These are phyloP conservation scores for Capsella rubella DNA, from an alignment of 441 rosid species.

Conservation along the genomic window DNA sequence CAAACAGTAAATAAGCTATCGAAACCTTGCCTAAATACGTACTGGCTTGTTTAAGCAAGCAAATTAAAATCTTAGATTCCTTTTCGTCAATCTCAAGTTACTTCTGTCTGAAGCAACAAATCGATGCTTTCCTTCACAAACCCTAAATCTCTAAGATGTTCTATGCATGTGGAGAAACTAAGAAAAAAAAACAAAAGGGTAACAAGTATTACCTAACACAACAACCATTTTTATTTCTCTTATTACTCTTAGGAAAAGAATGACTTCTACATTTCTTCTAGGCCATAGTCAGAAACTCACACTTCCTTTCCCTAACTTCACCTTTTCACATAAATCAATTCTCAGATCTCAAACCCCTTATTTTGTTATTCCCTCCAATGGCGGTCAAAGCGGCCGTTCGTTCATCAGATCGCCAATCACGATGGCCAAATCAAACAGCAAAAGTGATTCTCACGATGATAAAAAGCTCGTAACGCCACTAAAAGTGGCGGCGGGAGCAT, in stretches of 20 bases:
- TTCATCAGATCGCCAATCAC: conserved; percentile 37
- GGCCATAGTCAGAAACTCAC: conserved; percentile 34
- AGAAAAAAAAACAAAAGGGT: conserved; percentile 11
- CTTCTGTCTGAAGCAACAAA: conserved; percentile 43
- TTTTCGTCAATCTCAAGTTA: conserved; percentile 38
- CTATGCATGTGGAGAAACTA: conserved; percentile 19
- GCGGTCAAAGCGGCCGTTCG: conserved; percentile 32
- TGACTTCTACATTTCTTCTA: conserved; percentile 41
- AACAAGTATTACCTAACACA: conserved; percentile 1
- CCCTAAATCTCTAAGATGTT: conserved; percentile 23
- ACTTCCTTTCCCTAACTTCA: conserved; percentile 27
- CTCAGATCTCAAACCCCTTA: conserved; percentile 23
- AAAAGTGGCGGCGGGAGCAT: conserved; percentile 47
- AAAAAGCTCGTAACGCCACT: conserved; percentile 10
- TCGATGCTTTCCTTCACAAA: conserved; percentile 57
- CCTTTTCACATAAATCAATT: conserved; percentile 16
- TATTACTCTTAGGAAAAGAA: not conserved
- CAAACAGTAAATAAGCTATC: not conserved
- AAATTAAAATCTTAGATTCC: conserved; percentile 35
- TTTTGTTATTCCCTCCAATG: conserved; percentile 10
- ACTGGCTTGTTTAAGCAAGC: conserved; percentile 20
- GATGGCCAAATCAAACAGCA: conserved; percentile 38
- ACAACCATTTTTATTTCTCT: not conserved
- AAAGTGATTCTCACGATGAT: conserved; percentile 21
- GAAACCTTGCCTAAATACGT: not conserved